Evolutionary conservation across 371 early-diverging fungal genomes (phyloP), one percentile per base, ranked within the genome.

Genomic region (Saksenaea oblongispora): DNA sequence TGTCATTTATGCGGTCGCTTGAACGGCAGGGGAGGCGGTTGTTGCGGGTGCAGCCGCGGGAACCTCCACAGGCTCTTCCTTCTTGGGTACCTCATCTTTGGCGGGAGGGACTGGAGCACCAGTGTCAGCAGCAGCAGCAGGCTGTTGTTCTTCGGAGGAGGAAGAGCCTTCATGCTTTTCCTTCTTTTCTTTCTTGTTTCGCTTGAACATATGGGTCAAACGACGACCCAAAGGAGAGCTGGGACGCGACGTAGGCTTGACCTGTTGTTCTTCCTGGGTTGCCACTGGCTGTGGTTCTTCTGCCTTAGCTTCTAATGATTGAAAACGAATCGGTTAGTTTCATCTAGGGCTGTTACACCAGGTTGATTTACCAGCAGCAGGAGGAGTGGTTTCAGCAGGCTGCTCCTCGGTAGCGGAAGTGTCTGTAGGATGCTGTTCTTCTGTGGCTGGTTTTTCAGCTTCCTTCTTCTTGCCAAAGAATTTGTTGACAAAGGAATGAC

Each of bases 381-480:
- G 34, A 53, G 37, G 35, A 37, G 59, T 18, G 51, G 67, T 37
- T 24, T 60, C 58, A 28, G 28, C 64, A 24, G 60, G n/a, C 24
- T 53, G 60, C 18, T 55, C 41, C 18, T 42, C 59, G 5, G 34
- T 37, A 28, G 42, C 39, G 51, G 58, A 47, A 42, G 61, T 47
- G 34, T 58, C 65, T 13, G 61, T 34, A 24, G 51, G 44, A 9
- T 28, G 24, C 28, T 75, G 63, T 24, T 59, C 59, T 24, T 62
- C 58, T 41, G 66, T 56, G 37, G 63, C 42, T 53, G 24, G 57
- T 44, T 58, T 58, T 28, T 60, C 59, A 13, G 44, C 56, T 26
- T 72, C 68, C 62, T 75, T 66, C 70, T 76, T 73, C 42, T 76
- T 72, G 15, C 72, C 69, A 57, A 79, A 79, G 58, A 71, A 70